phyloP scores from a whole-genome alignment of 352 stramenopile genomes.

The Globisporangium spiculum region DNA sequence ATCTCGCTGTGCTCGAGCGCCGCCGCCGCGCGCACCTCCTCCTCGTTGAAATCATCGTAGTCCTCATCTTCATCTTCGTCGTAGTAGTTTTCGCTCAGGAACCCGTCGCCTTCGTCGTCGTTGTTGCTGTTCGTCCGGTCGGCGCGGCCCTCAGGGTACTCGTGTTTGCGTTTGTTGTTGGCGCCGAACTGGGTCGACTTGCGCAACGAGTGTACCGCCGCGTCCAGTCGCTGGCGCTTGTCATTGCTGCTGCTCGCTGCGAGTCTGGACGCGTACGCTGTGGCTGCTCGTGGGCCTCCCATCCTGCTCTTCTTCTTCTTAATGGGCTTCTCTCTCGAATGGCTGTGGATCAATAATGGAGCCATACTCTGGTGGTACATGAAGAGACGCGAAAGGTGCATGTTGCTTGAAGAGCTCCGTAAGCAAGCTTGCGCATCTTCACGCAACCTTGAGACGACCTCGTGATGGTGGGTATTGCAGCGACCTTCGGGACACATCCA shows the following conservation, averaged over 20 bases:
- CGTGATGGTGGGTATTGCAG: conserved; percentile 4
- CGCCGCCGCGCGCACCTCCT: conserved; percentile 29
- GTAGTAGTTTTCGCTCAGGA: conserved; percentile 13
- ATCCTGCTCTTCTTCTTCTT: neutral
- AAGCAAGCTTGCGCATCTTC: conserved; percentile 3
- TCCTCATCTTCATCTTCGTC: conserved; percentile 30
- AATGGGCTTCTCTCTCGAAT: conserved; percentile 20
- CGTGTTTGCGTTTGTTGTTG: neutral
- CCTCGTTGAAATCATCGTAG: conserved; percentile 29
- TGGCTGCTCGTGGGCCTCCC: conserved; percentile 9
- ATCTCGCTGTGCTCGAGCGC: conserved; percentile 45
- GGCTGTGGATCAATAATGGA: neutral
- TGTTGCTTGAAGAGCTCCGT: neutral
- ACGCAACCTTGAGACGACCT: conserved; percentile 12
- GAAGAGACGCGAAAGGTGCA: conserved; percentile 6
- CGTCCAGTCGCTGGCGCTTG: conserved; percentile 10
- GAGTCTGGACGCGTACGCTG: conserved; percentile 6
- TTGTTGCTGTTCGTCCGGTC: neutral
- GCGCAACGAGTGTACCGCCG: conserved; percentile 23
- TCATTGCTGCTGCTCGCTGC: neutral
- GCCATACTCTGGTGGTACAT: conserved; percentile 6
- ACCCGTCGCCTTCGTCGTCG: conserved; percentile 1
- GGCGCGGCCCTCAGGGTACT: neutral
- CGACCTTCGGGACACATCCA: conserved; percentile 6
- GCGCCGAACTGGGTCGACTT: conserved; percentile 20